Evolutionary conservation across 768 basidiomycete genomes (phyloP).

Genomic region (Psilocybe cubensis): DNA sequence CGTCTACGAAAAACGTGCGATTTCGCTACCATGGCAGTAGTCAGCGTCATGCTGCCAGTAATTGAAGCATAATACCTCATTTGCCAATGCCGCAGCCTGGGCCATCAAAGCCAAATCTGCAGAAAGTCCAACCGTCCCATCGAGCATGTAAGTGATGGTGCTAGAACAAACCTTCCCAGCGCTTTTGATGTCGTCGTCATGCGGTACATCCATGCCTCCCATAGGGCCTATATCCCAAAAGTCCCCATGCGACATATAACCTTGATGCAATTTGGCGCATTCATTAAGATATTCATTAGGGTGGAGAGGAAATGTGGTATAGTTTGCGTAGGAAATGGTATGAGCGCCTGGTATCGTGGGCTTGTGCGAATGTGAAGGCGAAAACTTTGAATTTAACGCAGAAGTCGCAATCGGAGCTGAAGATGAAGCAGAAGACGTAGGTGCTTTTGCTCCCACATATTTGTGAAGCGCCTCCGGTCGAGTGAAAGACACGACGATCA

Average conservation of each 20-base stretch:
- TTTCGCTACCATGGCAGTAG: slow-evolving; percentile 44
- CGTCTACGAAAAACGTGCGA: slow-evolving; percentile 70
- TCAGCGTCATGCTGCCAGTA: neutral
- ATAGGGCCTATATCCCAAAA: slow-evolving; percentile 52
- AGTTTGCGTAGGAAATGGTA: slow-evolving; percentile 57
- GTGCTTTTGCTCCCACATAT: slow-evolving; percentile 41
- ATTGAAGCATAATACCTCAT: slow-evolving; percentile 48
- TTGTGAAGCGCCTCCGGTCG: slow-evolving; percentile 49
- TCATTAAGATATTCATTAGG: slow-evolving; percentile 58
- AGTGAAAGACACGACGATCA: slow-evolving; percentile 52
- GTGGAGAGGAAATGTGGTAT: slow-evolving; percentile 60
- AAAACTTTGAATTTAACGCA: slow-evolving; percentile 16
- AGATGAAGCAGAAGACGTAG: slow-evolving; percentile 14
- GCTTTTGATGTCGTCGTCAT: slow-evolving; percentile 23
- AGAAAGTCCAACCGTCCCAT: slow-evolving; percentile 65
- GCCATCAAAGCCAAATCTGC: slow-evolving; percentile 70
- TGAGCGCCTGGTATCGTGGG: slow-evolving; percentile 17
- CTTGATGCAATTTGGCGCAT: slow-evolving; percentile 53
- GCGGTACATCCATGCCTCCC: slow-evolving; percentile 39
- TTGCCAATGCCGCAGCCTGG: slow-evolving; percentile 66
- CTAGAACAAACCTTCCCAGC: slow-evolving; percentile 48
- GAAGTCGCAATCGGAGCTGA: slow-evolving; percentile 13
- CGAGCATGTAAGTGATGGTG: slow-evolving; percentile 74
- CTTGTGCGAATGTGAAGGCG: slow-evolving; percentile 15
- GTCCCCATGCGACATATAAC: slow-evolving; percentile 48